A percentile compares a stretch with the other conserved stretches of the same genome.
These are phyloP conservation scores for Xenoacremonium recifei DNA, from an alignment of 2,329 filamentous ascomycete genomes.

Conservation along the genomic window DNA sequence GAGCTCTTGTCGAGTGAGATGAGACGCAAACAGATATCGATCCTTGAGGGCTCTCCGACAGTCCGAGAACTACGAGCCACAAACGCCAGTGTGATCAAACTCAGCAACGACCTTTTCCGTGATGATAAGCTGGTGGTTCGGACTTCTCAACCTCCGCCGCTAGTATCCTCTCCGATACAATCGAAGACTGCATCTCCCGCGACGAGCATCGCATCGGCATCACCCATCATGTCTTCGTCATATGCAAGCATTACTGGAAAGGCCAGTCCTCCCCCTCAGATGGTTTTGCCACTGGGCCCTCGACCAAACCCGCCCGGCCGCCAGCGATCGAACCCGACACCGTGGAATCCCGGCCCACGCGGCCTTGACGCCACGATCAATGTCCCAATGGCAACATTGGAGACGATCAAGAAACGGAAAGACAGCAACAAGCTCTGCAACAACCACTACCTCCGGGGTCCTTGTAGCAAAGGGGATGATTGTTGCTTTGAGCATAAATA, in stretches of 20 bases:
- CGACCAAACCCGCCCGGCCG: constrained; percentile 19
- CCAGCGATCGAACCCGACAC: constrained; percentile 31
- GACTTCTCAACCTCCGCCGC: neutral
- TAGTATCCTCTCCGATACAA: neutral
- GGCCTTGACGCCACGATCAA: constrained; percentile 54
- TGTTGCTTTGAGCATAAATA: constrained; percentile 60
- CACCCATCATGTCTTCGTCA: constrained; percentile 22
- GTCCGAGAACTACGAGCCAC: constrained; percentile 49
- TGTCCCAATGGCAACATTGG: constrained; percentile 45
- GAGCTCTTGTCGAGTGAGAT: constrained; percentile 48
- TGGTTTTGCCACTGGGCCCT: constrained; percentile 39
- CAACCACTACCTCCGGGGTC: constrained; percentile 58
- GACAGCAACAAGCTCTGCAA: constrained; percentile 60
- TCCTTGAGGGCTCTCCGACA: constrained; percentile 54
- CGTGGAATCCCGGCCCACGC: constrained; percentile 54
- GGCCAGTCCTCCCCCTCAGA: constrained; percentile 42
- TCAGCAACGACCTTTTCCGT: constrained; percentile 51
- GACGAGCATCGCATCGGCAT: constrained; percentile 22
- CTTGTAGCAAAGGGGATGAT: constrained; percentile 52
- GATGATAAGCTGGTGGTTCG: constrained; percentile 48
- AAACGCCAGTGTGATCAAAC: constrained; percentile 44
- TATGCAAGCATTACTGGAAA: constrained; percentile 43
- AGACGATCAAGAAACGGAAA: constrained; percentile 55
- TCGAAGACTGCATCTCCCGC: constrained; percentile 18
- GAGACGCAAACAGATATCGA: constrained; percentile 43